Evolutionary conservation across 768 basidiomycete species (phyloP).

Genomic region (Grammothele lineata): DNA sequence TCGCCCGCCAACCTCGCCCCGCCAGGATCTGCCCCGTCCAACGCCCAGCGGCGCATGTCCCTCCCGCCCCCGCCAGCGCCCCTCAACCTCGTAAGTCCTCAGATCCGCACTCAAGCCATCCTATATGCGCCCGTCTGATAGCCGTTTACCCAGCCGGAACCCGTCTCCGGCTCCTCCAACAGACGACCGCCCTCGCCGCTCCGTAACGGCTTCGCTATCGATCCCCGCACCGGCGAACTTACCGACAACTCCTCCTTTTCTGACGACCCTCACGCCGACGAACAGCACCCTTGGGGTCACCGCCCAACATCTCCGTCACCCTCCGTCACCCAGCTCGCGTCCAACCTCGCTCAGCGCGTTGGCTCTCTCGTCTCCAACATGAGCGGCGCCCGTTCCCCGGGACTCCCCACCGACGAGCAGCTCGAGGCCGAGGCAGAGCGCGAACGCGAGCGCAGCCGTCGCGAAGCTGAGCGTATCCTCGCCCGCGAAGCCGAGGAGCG

Average conservation of each 20-base stretch:
- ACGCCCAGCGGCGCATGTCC: slow-evolving; percentile 33
- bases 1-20: slow-evolving; percentile 24
- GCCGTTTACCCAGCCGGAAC: slow-evolving; percentile 35
- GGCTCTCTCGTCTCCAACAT: slow-evolving; percentile 56
- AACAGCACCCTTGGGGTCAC: slow-evolving; percentile 35
- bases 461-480: slow-evolving; percentile 76
- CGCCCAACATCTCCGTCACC: slow-evolving; percentile 61
- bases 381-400: slow-evolving; percentile 27
- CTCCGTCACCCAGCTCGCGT: slow-evolving; percentile 69
- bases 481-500: slow-evolving; percentile 68
- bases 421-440: slow-evolving; percentile 76
- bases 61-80: slow-evolving; percentile 36
- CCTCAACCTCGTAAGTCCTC: slow-evolving; percentile 35
- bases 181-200: slow-evolving; percentile 71
- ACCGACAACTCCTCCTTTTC: slow-evolving; percentile 27
- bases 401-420: slow-evolving; percentile 66
- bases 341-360: slow-evolving; percentile 73
- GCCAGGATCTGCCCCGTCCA: slow-evolving; percentile 15
- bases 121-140: slow-evolving; percentile 11
- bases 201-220: slow-evolving; percentile 55
- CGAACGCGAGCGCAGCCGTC: slow-evolving; percentile 70
- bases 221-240: slow-evolving; percentile 48
- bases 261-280: slow-evolving; percentile 41
- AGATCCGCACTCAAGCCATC: not conserved
- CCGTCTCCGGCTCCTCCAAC: slow-evolving; percentile 36